These are phyloP conservation scores for Cystofilobasidium bisporidii DNA, from an alignment of 768 basidiomycete genomes.

Conservation along the genomic window DNA sequence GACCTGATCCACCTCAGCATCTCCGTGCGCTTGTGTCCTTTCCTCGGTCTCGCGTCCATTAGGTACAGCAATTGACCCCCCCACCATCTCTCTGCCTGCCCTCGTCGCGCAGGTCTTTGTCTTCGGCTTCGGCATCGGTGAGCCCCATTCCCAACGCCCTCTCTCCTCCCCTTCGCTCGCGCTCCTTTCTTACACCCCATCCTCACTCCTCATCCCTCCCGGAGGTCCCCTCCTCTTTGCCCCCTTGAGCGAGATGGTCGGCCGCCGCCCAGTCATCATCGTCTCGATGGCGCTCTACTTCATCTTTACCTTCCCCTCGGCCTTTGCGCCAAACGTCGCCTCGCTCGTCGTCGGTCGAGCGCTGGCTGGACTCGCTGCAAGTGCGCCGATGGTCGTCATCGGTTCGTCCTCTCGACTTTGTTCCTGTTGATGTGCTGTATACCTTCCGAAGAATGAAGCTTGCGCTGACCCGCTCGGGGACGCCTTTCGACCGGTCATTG, in stretches of 20 bases:
- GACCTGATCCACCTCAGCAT: conserved; percentile 15
- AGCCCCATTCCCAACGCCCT: too few species aligned
- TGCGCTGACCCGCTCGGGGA: too few species aligned
- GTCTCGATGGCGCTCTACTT: conserved; percentile 35
- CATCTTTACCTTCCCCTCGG: conserved; percentile 39
- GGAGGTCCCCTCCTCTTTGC: conserved; percentile 37
- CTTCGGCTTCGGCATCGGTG: conserved; percentile 33
- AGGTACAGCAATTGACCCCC: neutral
- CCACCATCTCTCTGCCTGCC: neutral
- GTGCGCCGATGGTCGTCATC: conserved; percentile 33
- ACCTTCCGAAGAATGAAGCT: too few species aligned
- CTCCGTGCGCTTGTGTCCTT: neutral
- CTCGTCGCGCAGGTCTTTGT: conserved; percentile 14
- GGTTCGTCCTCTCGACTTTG: too few species aligned
- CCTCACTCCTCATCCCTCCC: too few species aligned
- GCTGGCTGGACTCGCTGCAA: conserved; percentile 36
- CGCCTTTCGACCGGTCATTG: too few species aligned
- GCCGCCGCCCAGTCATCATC: conserved; percentile 34
- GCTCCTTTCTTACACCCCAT: too few species aligned
- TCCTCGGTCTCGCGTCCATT: neutral
- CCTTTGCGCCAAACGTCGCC: conserved; percentile 34
- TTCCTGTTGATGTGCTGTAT: too few species aligned
- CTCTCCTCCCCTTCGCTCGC: too few species aligned
- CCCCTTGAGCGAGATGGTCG: conserved; percentile 36
- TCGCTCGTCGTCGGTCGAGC: conserved; percentile 36